A percentile compares a stretch with the other conserved stretches of the same genome.
Evolutionary conservation across 2,329 filamentous ascomycete species (phyloP).

Genomic region (Xylaria sp.): DNA sequence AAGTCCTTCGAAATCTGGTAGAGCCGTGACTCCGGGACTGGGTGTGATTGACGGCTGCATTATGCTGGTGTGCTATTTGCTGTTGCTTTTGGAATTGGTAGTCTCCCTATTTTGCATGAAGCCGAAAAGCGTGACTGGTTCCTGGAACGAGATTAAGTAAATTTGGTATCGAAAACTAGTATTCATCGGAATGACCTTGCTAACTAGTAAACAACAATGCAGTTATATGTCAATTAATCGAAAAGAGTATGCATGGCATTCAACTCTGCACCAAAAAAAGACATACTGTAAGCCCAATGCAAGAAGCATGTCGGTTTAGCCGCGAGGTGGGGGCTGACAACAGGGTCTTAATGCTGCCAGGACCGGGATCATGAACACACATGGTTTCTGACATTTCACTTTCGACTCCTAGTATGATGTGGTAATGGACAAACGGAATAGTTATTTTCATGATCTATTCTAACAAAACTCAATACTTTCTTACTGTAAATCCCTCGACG

Average conservation of each 20-base stretch:
- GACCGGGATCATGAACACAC: neutral
- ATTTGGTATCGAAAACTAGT: neutral
- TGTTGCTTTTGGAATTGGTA: neutral
- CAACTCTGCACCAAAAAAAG: conserved; percentile 13
- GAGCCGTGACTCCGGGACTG: neutral
- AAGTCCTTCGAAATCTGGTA: conserved; percentile 35
- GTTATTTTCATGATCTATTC: neutral
- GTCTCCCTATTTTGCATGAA: neutral
- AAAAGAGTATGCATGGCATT: neutral
- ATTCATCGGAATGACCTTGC: neutral
- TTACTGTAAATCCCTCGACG: neutral
- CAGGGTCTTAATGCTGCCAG: neutral
- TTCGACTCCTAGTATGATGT: neutral
- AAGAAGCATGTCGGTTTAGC: neutral
- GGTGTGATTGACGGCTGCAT: conserved; percentile 24
- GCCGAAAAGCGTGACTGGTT: neutral
- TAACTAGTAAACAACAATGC: conserved; percentile 1
- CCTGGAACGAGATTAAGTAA: neutral
- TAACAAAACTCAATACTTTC: neutral
- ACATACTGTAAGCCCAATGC: conserved; percentile 4
- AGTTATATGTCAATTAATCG: conserved; percentile 4
- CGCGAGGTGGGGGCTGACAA: neutral
- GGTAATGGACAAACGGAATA: neutral
- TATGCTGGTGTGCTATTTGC: neutral
- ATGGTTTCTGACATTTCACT: neutral